phyloP scores from a whole-genome alignment of 768 basidiomycete genomes.

The Cystoderma amianthinum region DNA sequence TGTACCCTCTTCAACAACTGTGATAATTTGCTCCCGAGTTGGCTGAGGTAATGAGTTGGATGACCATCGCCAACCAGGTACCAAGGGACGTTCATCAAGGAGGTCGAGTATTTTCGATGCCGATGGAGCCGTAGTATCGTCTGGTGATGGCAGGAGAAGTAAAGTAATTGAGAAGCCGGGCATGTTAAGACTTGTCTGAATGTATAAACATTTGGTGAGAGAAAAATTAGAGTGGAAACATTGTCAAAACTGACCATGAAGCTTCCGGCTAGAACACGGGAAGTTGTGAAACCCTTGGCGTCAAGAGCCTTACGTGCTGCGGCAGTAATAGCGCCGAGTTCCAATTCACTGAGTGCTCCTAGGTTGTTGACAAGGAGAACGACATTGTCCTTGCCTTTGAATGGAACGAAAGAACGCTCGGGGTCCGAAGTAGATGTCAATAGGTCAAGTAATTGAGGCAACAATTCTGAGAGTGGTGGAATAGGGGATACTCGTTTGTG shows the following conservation, averaged over 20 bases:
- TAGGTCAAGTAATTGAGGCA: conserved; percentile 63
- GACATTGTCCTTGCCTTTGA: conserved; percentile 62
- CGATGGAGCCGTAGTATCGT: conserved; percentile 29
- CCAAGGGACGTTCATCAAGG: conserved; percentile 59
- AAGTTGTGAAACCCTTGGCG: conserved; percentile 45
- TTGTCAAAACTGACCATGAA: conserved; percentile 78
- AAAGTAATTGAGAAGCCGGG: conserved; percentile 86
- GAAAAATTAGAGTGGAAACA: neutral
- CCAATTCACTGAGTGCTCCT: conserved; percentile 79
- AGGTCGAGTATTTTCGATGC: conserved; percentile 48
- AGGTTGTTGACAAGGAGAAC: conserved; percentile 85
- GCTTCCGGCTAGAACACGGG: conserved; percentile 67
- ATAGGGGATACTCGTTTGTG: conserved; percentile 60
- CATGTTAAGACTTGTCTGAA: conserved; percentile 86
- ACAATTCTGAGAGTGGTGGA: conserved; percentile 63
- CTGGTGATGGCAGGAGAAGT: conserved; percentile 56
- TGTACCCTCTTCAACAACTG: neutral
- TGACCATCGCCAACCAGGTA: conserved; percentile 86
- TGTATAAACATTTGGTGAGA: neutral
- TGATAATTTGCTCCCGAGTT: neutral
- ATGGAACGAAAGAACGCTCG: conserved; percentile 73
- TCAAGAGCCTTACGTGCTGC: conserved; percentile 54
- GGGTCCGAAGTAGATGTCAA: conserved; percentile 67
- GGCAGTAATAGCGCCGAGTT: conserved; percentile 61
- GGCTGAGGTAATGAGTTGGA: conserved; percentile 33